These are phyloP conservation scores for Rugosomyces carneus DNA, from an alignment of 1,284 basidiomycete genomes.

Conservation along the genomic window DNA sequence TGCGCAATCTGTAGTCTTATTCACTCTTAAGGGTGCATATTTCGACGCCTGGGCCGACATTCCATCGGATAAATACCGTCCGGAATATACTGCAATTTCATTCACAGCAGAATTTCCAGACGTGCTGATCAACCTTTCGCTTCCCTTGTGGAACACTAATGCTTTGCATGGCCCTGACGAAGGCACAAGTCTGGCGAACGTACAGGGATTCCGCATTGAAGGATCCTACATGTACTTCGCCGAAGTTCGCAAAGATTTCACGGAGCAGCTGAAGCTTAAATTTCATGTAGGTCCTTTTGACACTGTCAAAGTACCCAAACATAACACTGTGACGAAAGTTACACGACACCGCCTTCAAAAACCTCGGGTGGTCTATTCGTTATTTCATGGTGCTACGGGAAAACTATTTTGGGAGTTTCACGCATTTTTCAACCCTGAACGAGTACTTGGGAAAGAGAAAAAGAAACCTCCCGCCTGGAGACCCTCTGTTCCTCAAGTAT, in stretches of 20 bases:
- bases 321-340: too few species aligned
- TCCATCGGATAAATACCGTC: conserved; percentile 67
- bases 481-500: conserved; percentile 76
- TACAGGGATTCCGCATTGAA: conserved; percentile 52
- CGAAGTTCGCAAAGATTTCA: conserved; percentile 57
- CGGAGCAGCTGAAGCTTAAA: conserved; percentile 73
- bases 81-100: conserved; percentile 61
- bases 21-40: conserved; percentile 58
- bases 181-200: conserved; percentile 54
- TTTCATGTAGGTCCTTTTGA: conserved; percentile 47
- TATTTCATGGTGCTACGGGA: conserved; percentile 84
- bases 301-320: conserved; percentile 2
- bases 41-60: conserved; percentile 52
- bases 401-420: conserved; percentile 90
- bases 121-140: conserved; percentile 50
- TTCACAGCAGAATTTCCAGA: conserved; percentile 64
- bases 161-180: conserved; percentile 58
- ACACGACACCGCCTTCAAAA: conserved; percentile 56
- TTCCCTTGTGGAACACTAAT: conserved; percentile 88
- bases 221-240: conserved; percentile 75
- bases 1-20: conserved; percentile 47
- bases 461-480: conserved; percentile 59
- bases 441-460: conserved; percentile 76
- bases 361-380: conserved; percentile 81
- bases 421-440: conserved; percentile 80